Base-by-base conservation (phyloP, 2,329 filamentous ascomycete species). In the Diplodia seriata region DNA sequence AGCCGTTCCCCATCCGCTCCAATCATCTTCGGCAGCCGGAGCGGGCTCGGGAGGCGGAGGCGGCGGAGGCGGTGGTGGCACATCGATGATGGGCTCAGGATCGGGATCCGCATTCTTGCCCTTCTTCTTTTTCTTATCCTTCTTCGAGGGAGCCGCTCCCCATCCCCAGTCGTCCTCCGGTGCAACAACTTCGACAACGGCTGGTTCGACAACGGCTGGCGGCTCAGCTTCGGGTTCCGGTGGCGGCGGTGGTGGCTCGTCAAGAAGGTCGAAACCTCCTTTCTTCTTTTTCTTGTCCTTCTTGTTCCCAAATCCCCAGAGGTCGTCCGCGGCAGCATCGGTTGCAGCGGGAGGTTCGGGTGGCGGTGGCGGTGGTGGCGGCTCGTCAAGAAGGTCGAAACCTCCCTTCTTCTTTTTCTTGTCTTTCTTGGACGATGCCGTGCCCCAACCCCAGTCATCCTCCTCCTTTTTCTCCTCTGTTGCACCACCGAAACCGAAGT, bases 51-150 rank as follows among this genome's bases (percentile, higher is more conserved):
- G 70, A 18, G 71, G 70, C 26, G 71, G 66, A 49, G 57, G 57
- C 12, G 57, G 57, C 9, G 55, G 55, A 3, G 73, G 69, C 66
- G 51, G 73, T 70, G 38, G 73, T 70, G 23, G 65, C 14, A 73
- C 73, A 40, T 75, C 75, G 18, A 36, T 9, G 33, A 36, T 36
- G 33, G 68, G 53, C 11, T 61, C 61, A 8, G 66, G 53, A 1
- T 23, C 50, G 4, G 56, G 66, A 9, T 68, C 66, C 8, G 8
- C 14, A 26, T 29, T 18, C 55, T 81, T 82, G 70, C 82, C 83
- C 68, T 81, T 81, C 75, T 86, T 85, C 29, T 81, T 79, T 59
- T 80, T 81, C 72, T 81, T 82, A 69, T 78, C 76, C 68, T 77
- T 75, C 59, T 70, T 70, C 43, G 43, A 47, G 20, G 43, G 4